Percentiles rank a stretch among this genome's conserved stretches.
phyloP scores from a whole-genome alignment of 2,329 filamentous ascomycete species.

The Alternaria rosae region DNA sequence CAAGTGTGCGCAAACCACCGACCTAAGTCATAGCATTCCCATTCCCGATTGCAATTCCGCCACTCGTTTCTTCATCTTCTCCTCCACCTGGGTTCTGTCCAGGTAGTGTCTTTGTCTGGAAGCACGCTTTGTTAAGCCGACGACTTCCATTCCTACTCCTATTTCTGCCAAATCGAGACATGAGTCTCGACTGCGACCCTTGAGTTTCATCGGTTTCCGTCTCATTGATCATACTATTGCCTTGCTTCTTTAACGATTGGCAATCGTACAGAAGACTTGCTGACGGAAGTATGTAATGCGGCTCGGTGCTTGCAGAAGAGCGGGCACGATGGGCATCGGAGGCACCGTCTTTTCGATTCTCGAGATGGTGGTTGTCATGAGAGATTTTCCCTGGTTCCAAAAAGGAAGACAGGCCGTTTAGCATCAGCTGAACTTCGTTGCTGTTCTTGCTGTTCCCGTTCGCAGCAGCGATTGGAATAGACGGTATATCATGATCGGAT shows the following conservation, averaged over 20 bases:
- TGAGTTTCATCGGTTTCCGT: conserved; percentile 15
- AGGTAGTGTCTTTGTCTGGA: neutral
- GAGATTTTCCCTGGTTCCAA: neutral
- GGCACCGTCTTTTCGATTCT: neutral
- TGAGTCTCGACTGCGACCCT: neutral
- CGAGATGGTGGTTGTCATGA: neutral
- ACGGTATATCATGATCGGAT: neutral
- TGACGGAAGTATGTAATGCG: neutral
- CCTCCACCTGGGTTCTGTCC: neutral
- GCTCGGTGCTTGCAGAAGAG: neutral
- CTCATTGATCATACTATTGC: conserved; percentile 21
- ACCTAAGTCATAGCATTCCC: neutral
- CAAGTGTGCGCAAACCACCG: neutral
- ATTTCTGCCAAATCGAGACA: neutral
- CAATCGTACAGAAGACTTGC: conserved; percentile 22
- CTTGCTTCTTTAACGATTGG: conserved; percentile 35
- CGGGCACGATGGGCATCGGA: neutral
- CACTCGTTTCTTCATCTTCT: neutral
- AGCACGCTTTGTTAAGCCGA: conserved; percentile 9
- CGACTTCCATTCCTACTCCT: neutral
- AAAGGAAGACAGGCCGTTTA: neutral
- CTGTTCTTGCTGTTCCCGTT: neutral
- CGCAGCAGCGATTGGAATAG: neutral
- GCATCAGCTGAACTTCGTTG: neutral
- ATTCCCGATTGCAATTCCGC: neutral